Base-by-base conservation (phyloP, 2,329 filamentous ascomycete species). In the Pezicula radicicola region DNA sequence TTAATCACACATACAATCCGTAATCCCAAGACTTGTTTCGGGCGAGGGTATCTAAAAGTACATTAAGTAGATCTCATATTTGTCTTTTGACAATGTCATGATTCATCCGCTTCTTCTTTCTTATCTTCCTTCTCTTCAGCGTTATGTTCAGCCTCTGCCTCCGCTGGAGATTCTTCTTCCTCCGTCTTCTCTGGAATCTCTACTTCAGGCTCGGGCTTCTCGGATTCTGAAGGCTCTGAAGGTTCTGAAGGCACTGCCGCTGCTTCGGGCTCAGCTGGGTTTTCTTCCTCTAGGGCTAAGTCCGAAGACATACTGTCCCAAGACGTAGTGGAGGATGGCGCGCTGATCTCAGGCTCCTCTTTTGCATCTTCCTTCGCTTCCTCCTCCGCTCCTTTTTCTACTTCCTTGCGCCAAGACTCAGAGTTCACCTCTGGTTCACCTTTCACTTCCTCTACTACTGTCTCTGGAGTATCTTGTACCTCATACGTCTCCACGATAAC, bases 401-500 rank as follows among this genome's bases (percentile, higher is more conserved):
- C 51, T 27, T 53, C 50, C 15, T 51, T 42, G 15, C 27, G 39
- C 18, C 50, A 51, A 18, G 43, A 43, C 13, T 53, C 50, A 18
- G 51, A 41, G 33, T 53, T 51, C 13, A 51, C 39, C 15, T 56
- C 59, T n/a, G 50, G 35, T 41, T 52, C 43, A 37, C 55, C 42
- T 35, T 56, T 54, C 9, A 51, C 49, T 21, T 57, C 48, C 4
- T 40, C 51, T 28, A 57, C 60, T 9, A 49, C 51, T n/a, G 39
- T 42, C 37, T 12, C 35, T 21, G 15, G 6, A 16, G 39, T 59
- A 46, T 57, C 59, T 37, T 64, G 56, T 25, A 58, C 57, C 45
- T 65, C 62, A 40, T 59, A 58, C 6, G 55, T 56, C 44, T 66
- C 64, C 15, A 66, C 64, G 51, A 66, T 64, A 10, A 65, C 62